These are phyloP conservation scores for Santalum album DNA, from an alignment of 164 flowering plant species.

Conservation along the genomic window DNA sequence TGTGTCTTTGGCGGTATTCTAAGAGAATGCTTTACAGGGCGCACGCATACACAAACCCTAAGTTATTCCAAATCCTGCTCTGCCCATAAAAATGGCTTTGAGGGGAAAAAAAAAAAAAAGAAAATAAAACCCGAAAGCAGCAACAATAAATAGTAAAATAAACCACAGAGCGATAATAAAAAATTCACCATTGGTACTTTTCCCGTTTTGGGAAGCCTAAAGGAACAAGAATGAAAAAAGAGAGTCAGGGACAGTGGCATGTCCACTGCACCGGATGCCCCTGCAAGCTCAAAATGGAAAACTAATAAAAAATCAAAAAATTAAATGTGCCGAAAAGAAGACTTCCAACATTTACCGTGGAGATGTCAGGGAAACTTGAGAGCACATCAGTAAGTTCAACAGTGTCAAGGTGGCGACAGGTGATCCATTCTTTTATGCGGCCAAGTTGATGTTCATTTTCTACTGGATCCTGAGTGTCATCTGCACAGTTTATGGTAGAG, in stretches of 20 bases:
- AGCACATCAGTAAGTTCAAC: constrained; percentile 70
- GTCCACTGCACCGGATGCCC: no score
- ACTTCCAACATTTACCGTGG: constrained; percentile 38
- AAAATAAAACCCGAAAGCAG: no score
- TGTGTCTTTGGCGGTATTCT: no score
- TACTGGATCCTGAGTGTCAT: constrained; percentile 68
- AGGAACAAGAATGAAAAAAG: constrained; percentile 7
- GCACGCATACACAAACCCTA: not conserved
- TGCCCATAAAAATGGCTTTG: not conserved
- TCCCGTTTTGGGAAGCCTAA: constrained; percentile 28
- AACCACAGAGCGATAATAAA: not conserved
- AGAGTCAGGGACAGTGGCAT: constrained; percentile 4
- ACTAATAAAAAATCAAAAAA: no score
- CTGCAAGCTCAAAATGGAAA: no score
- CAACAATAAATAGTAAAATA: not conserved
- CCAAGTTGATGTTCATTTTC: constrained; percentile 61
- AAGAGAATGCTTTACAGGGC: constrained; percentile 8
- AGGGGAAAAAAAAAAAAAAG: no score
- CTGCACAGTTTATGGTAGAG: constrained; percentile 25
- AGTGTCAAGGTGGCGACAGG: constrained; percentile 36
- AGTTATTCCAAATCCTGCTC: constrained; percentile 2
- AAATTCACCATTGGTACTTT: constrained; percentile 14
- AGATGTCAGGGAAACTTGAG: constrained; percentile 76
- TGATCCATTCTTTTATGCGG: constrained; percentile 73
- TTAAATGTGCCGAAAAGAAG: no score